These are phyloP conservation scores for Paracoccidioides lutzii DNA, from an alignment of 2,329 filamentous ascomycete genomes.

Conservation along the genomic window DNA sequence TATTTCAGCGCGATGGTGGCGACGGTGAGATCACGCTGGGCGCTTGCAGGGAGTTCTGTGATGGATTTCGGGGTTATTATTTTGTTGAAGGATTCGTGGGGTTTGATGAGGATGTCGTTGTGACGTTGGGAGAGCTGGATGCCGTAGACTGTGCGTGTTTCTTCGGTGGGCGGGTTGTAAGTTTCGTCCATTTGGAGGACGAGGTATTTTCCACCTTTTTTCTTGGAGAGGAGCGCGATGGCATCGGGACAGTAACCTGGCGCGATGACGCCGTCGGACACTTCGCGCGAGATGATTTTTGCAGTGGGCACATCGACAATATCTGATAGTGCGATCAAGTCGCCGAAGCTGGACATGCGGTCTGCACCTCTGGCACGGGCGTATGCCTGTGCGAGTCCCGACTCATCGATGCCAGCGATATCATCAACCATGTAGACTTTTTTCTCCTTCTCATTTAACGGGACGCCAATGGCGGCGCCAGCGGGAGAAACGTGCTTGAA, in stretches of 20 bases:
- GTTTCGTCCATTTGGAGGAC: conserved; percentile 87
- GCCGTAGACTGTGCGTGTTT: conserved; percentile 81
- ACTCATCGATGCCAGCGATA: conserved; percentile 76
- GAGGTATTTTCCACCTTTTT: conserved; percentile 95
- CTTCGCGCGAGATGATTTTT: conserved; percentile 95
- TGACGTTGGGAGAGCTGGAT: conserved; percentile 79
- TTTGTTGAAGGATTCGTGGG: conserved; percentile 65
- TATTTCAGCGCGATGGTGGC: conserved; percentile 97
- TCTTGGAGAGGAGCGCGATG: conserved; percentile 85
- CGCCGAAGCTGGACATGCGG: conserved; percentile 97
- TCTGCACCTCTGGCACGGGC: conserved; percentile 90
- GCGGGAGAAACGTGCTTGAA: conserved; percentile 99
- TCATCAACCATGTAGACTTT: conserved; percentile 99
- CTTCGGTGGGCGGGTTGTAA: conserved; percentile 60
- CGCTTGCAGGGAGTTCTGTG: conserved; percentile 58
- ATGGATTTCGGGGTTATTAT: conserved; percentile 78
- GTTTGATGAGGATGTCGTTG: conserved; percentile 79
- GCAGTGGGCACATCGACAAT: conserved; percentile 84
- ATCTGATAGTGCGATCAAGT: conserved; percentile 87
- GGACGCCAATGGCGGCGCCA: conserved; percentile 84
- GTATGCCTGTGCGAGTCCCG: conserved; percentile 82
- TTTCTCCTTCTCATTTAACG: conserved; percentile 73
- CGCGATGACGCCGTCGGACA: conserved; percentile 92
- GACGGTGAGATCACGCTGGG: conserved; percentile 79
- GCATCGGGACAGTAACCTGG: conserved; percentile 75